phyloP scores from a whole-genome alignment of 177 flowering plant genomes.

The Vitis hybrid region DNA sequence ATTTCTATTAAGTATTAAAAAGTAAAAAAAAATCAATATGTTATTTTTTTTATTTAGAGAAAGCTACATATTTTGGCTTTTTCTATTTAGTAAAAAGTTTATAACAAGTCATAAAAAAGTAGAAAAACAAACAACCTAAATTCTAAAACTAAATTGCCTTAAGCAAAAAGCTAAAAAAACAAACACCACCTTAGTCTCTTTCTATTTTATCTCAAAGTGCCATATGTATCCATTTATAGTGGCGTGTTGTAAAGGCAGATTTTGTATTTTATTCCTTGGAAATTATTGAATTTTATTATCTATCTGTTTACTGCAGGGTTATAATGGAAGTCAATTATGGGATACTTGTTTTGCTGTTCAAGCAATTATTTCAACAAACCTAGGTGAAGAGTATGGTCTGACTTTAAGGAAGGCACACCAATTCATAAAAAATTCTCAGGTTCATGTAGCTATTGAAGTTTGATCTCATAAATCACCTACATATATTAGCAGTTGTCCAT shows the following conservation, averaged over 20 bases:
- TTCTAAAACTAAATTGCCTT: no score
- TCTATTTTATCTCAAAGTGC: background rate
- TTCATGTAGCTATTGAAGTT: constrained; percentile 8
- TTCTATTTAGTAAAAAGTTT: no score
- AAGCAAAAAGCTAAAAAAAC: no score
- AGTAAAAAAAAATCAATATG: no score
- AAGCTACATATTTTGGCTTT: no score
- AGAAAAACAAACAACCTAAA: no score
- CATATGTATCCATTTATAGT: background rate
- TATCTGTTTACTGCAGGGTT: constrained; percentile 34
- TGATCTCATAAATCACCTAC: background rate
- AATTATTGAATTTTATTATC: background rate
- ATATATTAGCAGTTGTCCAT: background rate
- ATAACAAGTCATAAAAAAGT: no score
- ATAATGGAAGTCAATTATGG: constrained; percentile 59
- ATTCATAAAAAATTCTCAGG: constrained; percentile 49
- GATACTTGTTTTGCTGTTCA: constrained; percentile 49
- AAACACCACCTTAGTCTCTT: no score
- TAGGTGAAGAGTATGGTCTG: constrained; percentile 35
- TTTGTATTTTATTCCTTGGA: background rate
- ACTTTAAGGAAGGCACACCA: constrained; percentile 40
- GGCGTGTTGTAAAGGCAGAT: background rate
- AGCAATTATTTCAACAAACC: constrained; percentile 39
- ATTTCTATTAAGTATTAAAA: no score
- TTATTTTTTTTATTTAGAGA: no score